Evolutionary conservation across 306 rosid genomes (phyloP).

Genomic region (Sindora glabra): DNA sequence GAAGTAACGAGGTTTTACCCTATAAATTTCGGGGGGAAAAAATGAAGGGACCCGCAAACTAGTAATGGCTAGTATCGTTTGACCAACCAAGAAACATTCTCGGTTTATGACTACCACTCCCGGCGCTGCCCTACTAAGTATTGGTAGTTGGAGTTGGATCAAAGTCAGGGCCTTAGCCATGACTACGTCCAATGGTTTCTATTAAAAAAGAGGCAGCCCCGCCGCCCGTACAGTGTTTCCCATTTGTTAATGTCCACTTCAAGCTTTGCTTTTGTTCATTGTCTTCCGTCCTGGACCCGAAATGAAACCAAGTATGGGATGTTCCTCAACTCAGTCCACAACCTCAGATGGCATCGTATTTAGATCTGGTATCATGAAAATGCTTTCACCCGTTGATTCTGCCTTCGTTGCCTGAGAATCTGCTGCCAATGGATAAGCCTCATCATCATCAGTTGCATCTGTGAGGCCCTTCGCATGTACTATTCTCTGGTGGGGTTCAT

Average conservation of each 20-base stretch:
- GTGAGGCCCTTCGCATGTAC: conserved; percentile 5
- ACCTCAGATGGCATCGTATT: conserved; percentile 60
- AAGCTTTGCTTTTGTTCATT: not conserved
- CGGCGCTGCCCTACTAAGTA: conserved; percentile 5
- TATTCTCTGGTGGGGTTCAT: conserved; percentile 48
- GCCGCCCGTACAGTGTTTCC: conserved; percentile 19
- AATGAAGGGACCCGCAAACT: conserved; percentile 9
- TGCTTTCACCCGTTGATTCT: conserved; percentile 16
- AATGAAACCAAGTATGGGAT: not conserved
- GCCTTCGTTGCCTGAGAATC: conserved; percentile 21
- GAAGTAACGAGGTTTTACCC: conserved; percentile 22
- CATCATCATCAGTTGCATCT: conserved; percentile 11
- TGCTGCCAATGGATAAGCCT: conserved; percentile 18
- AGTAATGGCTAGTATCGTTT: conserved; percentile 13
- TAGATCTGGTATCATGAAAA: conserved; percentile 71
- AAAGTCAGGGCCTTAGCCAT: not conserved
- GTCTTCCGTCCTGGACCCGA: not conserved
- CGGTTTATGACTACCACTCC: not conserved
- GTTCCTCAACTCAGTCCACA: conserved; percentile 30
- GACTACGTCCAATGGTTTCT: not conserved
- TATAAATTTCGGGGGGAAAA: conserved; percentile 9
- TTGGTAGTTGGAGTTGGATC: conserved; percentile 14
- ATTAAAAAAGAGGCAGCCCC: conserved; percentile 9
- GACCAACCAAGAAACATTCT: conserved; percentile 21
- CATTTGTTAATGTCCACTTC: not conserved